These are phyloP conservation scores for Coemansia sp. DNA, from an alignment of 192 early-diverging fungal genomes.

Conservation along the genomic window DNA sequence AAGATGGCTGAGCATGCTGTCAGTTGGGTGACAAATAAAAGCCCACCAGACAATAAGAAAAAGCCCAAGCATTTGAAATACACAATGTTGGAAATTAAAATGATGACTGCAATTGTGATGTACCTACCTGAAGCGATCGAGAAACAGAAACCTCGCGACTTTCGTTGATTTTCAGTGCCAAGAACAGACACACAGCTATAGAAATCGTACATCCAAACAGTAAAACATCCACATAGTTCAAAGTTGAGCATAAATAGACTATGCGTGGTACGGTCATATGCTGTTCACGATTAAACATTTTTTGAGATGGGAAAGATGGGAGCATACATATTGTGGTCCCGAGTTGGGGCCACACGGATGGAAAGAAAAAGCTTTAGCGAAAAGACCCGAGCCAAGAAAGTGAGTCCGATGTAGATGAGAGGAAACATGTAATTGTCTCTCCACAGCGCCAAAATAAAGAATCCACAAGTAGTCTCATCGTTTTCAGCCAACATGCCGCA, in stretches of 20 bases:
- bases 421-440: too few species aligned
- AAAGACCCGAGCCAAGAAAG: background rate
- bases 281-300: background rate
- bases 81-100: conserved; percentile 3
- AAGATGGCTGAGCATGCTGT: too few species aligned
- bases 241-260: background rate
- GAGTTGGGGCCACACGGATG: too few species aligned
- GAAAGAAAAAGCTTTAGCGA: background rate
- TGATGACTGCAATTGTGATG: background rate
- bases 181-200: conserved; percentile 46
- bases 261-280: background rate
- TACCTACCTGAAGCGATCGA: conserved; percentile 51
- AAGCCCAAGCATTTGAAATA: background rate
- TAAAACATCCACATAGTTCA: conserved; percentile 5
- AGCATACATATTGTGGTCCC: too few species aligned
- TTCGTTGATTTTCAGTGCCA: conserved; percentile 54
- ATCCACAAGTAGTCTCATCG: background rate
- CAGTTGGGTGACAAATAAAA: too few species aligned
- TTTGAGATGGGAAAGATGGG: background rate
- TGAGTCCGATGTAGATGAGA: background rate
- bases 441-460: background rate
- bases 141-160: conserved; percentile 48
- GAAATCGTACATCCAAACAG: background rate
- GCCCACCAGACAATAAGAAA: background rate
- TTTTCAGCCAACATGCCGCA: background rate